phyloP scores from a whole-genome alignment of 1,284 basidiomycete genomes.

The Cutaneotrichosporon sp. region DNA sequence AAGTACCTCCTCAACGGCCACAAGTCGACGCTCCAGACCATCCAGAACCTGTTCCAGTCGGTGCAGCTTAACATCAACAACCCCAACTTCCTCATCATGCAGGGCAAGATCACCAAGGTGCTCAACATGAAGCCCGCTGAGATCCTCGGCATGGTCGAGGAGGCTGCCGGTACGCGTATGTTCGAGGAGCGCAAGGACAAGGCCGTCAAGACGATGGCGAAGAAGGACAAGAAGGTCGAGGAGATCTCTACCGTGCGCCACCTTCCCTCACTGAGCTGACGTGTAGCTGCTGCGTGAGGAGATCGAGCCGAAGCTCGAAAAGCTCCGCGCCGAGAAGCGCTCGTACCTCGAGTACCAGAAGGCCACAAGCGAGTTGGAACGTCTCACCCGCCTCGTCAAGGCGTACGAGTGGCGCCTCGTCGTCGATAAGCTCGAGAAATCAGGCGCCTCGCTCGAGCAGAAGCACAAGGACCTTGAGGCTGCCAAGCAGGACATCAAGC shows the following conservation, averaged over 20 bases:
- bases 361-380: constrained; percentile 82
- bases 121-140: constrained; percentile 99
- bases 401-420: constrained; percentile 89
- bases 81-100: constrained; percentile 99
- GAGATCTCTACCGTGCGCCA: constrained; percentile 68
- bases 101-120: constrained; percentile 94
- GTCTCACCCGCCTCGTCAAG: constrained; percentile 76
- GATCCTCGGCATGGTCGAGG: constrained; percentile 98
- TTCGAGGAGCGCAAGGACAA: constrained; percentile 99
- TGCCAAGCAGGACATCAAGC: constrained; percentile 50
- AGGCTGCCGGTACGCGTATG: constrained; percentile 98
- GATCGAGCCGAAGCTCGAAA: constrained; percentile 92
- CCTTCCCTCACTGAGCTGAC: not conserved
- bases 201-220: constrained; percentile 93
- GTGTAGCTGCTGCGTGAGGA: constrained; percentile 74
- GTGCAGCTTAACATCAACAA: constrained; percentile 99
- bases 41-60: constrained; percentile 94
- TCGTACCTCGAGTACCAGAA: constrained; percentile 92
- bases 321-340: constrained; percentile 85
- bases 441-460: constrained; percentile 45
- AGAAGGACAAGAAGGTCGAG: constrained; percentile 95
- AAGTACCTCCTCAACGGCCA: constrained; percentile 98
- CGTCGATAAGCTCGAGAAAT: constrained; percentile 60
- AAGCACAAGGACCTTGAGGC: constrained; percentile 42
- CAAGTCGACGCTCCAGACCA: constrained; percentile 81